phyloP scores from a whole-genome alignment of 2,329 filamentous ascomycete species.

The Colletotrichum spaethianum region DNA sequence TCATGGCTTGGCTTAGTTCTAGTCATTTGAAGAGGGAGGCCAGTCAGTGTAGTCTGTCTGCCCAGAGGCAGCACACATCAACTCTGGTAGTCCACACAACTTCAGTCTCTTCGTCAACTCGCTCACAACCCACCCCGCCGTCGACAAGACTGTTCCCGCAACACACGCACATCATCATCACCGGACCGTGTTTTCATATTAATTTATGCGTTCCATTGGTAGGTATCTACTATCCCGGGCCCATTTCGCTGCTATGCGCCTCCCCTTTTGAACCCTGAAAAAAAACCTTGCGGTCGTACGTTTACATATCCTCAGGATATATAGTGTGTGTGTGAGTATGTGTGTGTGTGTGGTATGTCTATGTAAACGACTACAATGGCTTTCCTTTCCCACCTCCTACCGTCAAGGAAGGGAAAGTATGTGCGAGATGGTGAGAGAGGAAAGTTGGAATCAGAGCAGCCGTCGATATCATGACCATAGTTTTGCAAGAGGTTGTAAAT shows the following conservation, averaged over 20 bases:
- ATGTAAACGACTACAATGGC: constrained; percentile 12
- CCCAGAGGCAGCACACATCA: background rate
- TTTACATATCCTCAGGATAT: background rate
- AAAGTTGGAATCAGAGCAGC: constrained; percentile 22
- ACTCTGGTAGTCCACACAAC: background rate
- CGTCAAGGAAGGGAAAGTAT: constrained; percentile 3
- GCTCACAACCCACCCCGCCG: no score
- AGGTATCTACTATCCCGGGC: constrained; percentile 12
- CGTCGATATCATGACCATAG: constrained; percentile 38
- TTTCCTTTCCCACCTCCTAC: background rate
- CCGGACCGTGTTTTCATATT: background rate
- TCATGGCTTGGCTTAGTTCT: background rate
- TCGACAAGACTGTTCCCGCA: background rate
- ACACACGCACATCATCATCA: background rate
- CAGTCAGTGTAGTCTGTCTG: background rate
- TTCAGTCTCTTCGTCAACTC: no score
- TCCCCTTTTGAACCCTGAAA: background rate
- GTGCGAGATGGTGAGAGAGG: background rate
- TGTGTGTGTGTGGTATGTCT: constrained; percentile 2
- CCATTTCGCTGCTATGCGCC: constrained; percentile 11
- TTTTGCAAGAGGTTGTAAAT: constrained; percentile 26
- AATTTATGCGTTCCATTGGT: constrained; percentile 12
- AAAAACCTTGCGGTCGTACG: background rate
- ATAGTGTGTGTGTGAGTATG: no score
- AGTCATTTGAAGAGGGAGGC: background rate